These are phyloP conservation scores for Inga leiocalycina DNA, from an alignment of 306 rosid genomes.

Conservation along the genomic window DNA sequence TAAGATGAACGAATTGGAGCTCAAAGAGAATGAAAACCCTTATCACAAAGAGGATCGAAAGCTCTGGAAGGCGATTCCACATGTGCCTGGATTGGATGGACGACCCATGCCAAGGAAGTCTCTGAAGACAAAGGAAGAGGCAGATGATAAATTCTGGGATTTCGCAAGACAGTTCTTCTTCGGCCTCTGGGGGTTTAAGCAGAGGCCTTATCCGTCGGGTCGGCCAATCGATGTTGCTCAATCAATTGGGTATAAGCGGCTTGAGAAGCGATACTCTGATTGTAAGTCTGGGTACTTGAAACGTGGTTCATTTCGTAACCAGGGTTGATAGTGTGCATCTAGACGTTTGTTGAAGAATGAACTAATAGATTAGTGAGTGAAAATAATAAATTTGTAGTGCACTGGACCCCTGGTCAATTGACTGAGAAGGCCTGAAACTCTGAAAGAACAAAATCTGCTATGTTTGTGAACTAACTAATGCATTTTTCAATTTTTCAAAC, in stretches of 20 bases:
- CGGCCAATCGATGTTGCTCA: conserved; percentile 93
- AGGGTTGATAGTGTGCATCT: neutral
- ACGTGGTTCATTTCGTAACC: neutral
- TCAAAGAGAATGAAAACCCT: conserved; percentile 66
- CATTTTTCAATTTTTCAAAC: neutral
- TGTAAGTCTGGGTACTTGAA: conserved; percentile 55
- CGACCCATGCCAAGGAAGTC: conserved; percentile 90
- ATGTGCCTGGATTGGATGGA: conserved; percentile 78
- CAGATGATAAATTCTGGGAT: conserved; percentile 84
- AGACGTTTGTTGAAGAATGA: neutral
- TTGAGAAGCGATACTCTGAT: conserved; percentile 83
- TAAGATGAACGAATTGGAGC: conserved; percentile 59
- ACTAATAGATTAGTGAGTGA: neutral
- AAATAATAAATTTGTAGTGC: neutral
- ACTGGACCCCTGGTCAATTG: neutral
- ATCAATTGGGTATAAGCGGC: conserved; percentile 84
- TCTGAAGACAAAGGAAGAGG: conserved; percentile 41
- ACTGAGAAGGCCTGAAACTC: neutral
- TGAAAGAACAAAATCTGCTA: neutral
- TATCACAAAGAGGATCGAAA: conserved; percentile 61
- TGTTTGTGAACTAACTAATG: neutral
- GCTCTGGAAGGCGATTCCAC: conserved; percentile 68
- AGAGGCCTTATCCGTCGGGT: conserved; percentile 80
- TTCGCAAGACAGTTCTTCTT: conserved; percentile 78
- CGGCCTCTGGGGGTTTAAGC: conserved; percentile 86